Conservation (phyloP, 129 eudicot genomes). For the Deinandra increscens region DNA sequence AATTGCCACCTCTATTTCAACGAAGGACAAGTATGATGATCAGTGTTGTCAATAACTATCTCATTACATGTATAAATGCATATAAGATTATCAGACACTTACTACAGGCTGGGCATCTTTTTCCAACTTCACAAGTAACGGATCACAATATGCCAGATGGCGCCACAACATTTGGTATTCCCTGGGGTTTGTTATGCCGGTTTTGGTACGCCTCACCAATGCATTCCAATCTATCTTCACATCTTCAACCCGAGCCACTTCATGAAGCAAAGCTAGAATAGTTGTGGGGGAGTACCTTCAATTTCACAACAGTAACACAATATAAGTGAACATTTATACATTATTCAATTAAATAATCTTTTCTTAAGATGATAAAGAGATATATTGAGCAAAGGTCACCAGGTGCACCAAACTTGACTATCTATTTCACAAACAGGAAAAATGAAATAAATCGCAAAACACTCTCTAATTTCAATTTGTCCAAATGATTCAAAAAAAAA, state of each 20-base stretch:
- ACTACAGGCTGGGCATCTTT: conserved; percentile 54
- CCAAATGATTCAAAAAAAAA: neutral
- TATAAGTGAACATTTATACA: neutral
- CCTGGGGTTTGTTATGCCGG: conserved; percentile 70
- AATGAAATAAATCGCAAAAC: neutral
- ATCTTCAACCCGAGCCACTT: conserved; percentile 48
- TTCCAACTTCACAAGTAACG: conserved; percentile 45
- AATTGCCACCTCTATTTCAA: neutral
- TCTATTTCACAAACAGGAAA: neutral
- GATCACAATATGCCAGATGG: conserved; percentile 65
- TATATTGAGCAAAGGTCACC: neutral
- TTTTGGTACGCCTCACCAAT: conserved; percentile 54
- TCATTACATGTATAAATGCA: neutral
- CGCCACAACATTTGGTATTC: conserved; percentile 93
- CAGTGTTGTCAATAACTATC: neutral
- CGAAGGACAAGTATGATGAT: neutral
- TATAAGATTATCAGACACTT: conserved; percentile 2
- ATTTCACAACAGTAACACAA: conserved; percentile 16
- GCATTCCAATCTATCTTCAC: conserved; percentile 67
- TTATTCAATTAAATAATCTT: neutral
- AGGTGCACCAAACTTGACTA: neutral
- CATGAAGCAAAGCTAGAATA: conserved; percentile 66
- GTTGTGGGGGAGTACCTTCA: conserved; percentile 59
- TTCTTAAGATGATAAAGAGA: neutral
- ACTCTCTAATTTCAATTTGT: neutral